A percentile compares a stretch with the other conserved stretches of the same genome.
phyloP scores from a whole-genome alignment of 306 rosid genomes.

The Echinosophora koreensis region DNA sequence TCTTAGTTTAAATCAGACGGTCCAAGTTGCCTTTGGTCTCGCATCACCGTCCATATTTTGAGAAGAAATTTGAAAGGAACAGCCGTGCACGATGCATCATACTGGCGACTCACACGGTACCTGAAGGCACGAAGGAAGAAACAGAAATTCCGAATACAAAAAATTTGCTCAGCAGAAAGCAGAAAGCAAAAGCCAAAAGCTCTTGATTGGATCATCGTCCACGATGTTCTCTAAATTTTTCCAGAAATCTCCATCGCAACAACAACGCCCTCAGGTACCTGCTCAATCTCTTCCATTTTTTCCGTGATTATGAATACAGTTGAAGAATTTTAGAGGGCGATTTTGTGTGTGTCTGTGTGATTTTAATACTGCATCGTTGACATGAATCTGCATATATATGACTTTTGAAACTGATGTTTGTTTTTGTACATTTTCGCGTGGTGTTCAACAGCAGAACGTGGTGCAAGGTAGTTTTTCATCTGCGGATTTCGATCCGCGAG shows the following conservation, averaged over 20 bases:
- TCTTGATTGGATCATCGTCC: constrained; percentile 43
- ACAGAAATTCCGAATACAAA: constrained; percentile 42
- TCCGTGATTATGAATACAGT: background rate
- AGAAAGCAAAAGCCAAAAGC: constrained; percentile 46
- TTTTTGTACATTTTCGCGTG: constrained; percentile 35
- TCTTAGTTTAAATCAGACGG: constrained; percentile 34
- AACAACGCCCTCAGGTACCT: constrained; percentile 57
- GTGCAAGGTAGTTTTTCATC: constrained; percentile 48
- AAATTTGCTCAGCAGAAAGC: constrained; percentile 20
- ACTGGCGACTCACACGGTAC: constrained; percentile 46
- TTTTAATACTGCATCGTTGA: constrained; percentile 20
- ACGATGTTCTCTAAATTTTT: constrained; percentile 74
- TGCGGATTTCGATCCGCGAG: constrained; percentile 62
- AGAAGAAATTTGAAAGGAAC: background rate
- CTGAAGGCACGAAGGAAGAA: constrained; percentile 43
- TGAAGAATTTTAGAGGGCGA: background rate
- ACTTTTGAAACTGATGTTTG: constrained; percentile 27
- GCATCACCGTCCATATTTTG: constrained; percentile 49
- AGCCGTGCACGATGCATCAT: constrained; percentile 43
- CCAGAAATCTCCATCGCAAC: constrained; percentile 49
- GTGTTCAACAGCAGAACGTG: constrained; percentile 45
- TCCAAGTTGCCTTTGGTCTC: constrained; percentile 26
- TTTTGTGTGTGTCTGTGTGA: background rate
- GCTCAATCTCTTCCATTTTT: constrained; percentile 31
- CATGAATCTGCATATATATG: constrained; percentile 8